Base-by-base conservation (phyloP, 257 asterid species). In the Penstemon davidsonii region DNA sequence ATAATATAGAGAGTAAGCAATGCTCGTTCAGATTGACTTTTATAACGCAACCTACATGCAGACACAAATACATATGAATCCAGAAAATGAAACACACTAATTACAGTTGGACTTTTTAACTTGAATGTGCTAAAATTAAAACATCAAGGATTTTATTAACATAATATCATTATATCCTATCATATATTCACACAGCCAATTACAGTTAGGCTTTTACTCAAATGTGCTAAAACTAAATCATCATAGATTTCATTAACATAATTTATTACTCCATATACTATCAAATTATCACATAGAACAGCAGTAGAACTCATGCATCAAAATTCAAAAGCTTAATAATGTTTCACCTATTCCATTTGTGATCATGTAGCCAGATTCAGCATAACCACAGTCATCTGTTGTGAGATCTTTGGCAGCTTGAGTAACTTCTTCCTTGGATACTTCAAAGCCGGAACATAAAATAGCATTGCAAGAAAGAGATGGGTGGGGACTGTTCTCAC, bases 401-500 rank as follows among this genome's bases (percentile, higher is more conserved):
- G 84, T 85, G 55, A 62, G 79, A 72, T 82, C 82, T 70, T 91
- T 87, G 61, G 83, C 87, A 67, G 82, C 84, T 74, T 94, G 98
- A 73, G 87, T 81, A 64, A 88, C 97, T 83, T 94, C 99, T 73
- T 91, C 99, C 81, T 94, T 94, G 41, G 97, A 94, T 71, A 74
- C 84, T 78, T 94, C 99, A 72, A 81, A 73, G 65, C 84, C 96
- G 68, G 99, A 94, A 68, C 79, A 87, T 66, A 94, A 69, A 76
- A 94, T 84, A 59, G 98, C 99, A 80, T 94, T 89, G 92, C 98
- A 87, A 56, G 99, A 94, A 73, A 88, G 96, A 64, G 98, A 94
- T 75, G 92, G 96, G 71, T 88, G 97, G 42, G 83, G 84, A 73
- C 93, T 88, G 81, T 82, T 91, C 73, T 82, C 95, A 33, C 76